Evolutionary conservation across 768 basidiomycete species (phyloP), one percentile per base, ranked within the genome.

Genomic region (Thelephora aurantiotincta): DNA sequence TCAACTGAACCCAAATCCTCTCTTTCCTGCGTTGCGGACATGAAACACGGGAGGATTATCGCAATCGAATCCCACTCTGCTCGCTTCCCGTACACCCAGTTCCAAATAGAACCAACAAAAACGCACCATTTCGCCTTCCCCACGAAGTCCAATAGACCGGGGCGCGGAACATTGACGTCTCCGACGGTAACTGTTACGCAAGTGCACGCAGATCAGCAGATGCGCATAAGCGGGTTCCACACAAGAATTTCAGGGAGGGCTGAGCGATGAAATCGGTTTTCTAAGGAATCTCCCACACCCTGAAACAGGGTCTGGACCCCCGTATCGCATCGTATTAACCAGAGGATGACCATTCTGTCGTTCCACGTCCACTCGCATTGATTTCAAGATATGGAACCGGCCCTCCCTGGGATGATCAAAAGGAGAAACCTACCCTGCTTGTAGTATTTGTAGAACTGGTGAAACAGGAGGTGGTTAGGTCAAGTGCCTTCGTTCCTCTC

Each of bases 91-190:
- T 30, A 30, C 26, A 9, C 26, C 26, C 26, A 30, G 26, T 30
- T 30, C 26, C 26, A 30, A 30, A 30, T 30, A 45, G 42, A 43
- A 47, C 45, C 36, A 36, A 16, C n/a, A n/a, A 33, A 34, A 26
- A 52, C 65, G 54, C 65, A 90, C 90, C 91, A 94, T 71, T 97
- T 98, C 53, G 79, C 82, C 66, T 86, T 92, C 54, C 82, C 93
- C 18, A 68, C 65, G 58, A 96, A 93, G 61, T 94, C 88, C 35
- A 96, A 60, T 67, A 91, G 49, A 38, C 89, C 87, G 38, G 86
- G 85, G 20, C 74, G 67, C 20, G 62, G 0, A 45, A 67, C 78
- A 60, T 73, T 82, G 54, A 73, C 72, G 62, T 93, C 81, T 45
- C 92, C 91, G 34, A 77, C 58, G 6, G 71, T 89, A 41, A 76